These are phyloP conservation scores for Moringa oleifera DNA, from an alignment of 345 rosid species.

Conservation along the genomic window DNA sequence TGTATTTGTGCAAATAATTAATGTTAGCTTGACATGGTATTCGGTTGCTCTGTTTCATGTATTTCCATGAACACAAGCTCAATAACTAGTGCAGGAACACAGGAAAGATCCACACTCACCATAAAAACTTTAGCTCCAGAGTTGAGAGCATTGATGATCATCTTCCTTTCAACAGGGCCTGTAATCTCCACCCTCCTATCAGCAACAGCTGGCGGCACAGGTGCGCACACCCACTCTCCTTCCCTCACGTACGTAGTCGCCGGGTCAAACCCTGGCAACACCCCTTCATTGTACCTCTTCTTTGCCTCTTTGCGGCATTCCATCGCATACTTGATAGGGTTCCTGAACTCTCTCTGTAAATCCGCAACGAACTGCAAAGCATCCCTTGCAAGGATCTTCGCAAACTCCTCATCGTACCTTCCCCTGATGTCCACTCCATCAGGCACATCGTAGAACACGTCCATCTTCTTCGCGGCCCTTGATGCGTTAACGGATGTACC, in stretches of 20 bases:
- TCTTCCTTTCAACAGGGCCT: conserved; percentile 90
- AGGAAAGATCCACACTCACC: conserved; percentile 30
- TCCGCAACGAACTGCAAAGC: conserved; percentile 78
- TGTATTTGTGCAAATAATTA: too few species aligned
- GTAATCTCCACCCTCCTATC: conserved; percentile 86
- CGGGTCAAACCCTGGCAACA: conserved; percentile 69
- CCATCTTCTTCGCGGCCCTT: too few species aligned
- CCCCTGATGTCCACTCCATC: conserved; percentile 80
- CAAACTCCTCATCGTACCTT: conserved; percentile 55
- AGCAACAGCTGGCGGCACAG: conserved; percentile 65
- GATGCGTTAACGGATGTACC: background rate
- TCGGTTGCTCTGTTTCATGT: too few species aligned
- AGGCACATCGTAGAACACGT: conserved; percentile 42
- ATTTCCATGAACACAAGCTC: too few species aligned
- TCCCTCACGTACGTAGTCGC: conserved; percentile 69
- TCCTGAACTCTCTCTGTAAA: conserved; percentile 72
- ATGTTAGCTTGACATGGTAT: too few species aligned
- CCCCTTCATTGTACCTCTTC: conserved; percentile 51
- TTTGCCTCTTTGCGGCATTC: conserved; percentile 69
- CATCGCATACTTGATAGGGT: conserved; percentile 61
- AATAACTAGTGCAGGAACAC: background rate
- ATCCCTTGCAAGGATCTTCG: conserved; percentile 58
- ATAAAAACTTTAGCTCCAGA: conserved; percentile 95
- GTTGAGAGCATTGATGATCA: conserved; percentile 95
- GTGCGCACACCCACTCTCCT: conserved; percentile 62